Evolutionary conservation across 768 basidiomycete genomes (phyloP).

Genomic region (Mycena galopus): DNA sequence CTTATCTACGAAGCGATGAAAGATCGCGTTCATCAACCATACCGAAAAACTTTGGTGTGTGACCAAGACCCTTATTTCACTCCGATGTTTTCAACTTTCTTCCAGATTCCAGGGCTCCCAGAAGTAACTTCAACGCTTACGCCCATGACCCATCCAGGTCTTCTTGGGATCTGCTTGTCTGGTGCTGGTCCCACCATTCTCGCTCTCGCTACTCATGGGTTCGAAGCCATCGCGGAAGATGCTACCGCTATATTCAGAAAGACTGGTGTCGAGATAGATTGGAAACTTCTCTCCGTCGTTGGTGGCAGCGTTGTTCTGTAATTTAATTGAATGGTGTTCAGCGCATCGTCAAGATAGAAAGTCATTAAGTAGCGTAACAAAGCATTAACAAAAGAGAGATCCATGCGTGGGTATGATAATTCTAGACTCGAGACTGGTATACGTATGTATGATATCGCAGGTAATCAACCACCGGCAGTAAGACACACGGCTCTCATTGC

Average conservation of each 20-base stretch:
- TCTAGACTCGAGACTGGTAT: constrained; percentile 13
- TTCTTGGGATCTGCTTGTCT: constrained; percentile 96
- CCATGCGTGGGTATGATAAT: constrained; percentile 33
- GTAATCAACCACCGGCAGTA: constrained; percentile 77
- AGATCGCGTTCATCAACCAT: constrained; percentile 97
- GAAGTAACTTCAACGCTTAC: constrained; percentile 93
- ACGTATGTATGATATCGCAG: neutral
- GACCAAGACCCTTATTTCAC: constrained; percentile 6
- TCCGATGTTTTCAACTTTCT: neutral
- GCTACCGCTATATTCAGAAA: constrained; percentile 80
- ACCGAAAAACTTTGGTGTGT: constrained; percentile 87
- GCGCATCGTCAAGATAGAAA: constrained; percentile 20
- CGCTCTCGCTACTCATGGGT: constrained; percentile 89
- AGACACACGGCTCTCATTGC: constrained; percentile 93
- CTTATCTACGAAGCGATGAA: constrained; percentile 99
- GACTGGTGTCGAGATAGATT: constrained; percentile 86
- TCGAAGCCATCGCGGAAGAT: constrained; percentile 87
- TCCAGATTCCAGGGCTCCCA: constrained; percentile 94
- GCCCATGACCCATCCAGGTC: constrained; percentile 90
- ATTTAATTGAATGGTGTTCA: constrained; percentile 12
- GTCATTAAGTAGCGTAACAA: constrained; percentile 35
- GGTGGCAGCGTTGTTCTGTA: constrained; percentile 55
- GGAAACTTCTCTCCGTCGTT: constrained; percentile 84
- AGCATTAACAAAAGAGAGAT: constrained; percentile 34
- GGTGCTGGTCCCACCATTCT: constrained; percentile 98